Conservation (phyloP, 257 asterid genomes). For the Lithospermum erythrorhizon region DNA sequence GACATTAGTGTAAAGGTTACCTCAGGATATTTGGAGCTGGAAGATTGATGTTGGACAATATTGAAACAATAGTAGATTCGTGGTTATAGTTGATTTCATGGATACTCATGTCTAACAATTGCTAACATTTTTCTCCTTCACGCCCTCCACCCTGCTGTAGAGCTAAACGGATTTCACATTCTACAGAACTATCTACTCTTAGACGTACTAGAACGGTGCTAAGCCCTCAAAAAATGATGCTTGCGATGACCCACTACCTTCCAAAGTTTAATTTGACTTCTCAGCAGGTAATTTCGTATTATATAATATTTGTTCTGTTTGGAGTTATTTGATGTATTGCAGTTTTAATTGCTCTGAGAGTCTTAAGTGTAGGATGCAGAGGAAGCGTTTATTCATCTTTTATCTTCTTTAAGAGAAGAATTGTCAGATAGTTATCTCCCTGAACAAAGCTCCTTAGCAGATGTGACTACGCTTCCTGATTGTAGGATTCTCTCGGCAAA, state of each 20-base stretch:
- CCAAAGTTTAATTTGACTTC: conserved; percentile 69
- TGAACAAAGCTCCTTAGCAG: conserved; percentile 38
- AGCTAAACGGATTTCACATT: conserved; percentile 3
- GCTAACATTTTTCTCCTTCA: no score
- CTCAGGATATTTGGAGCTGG: no score
- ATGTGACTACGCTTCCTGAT: conserved; percentile 36
- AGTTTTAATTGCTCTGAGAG: conserved; percentile 10
- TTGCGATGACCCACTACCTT: conserved; percentile 52
- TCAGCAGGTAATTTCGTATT: conserved; percentile 54
- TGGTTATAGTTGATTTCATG: no score
- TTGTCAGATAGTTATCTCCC: conserved; percentile 46
- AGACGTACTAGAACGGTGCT: conserved; percentile 45
- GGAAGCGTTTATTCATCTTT: conserved; percentile 79
- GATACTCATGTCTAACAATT: no score
- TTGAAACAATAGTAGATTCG: no score
- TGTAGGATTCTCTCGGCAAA: conserved; percentile 33
- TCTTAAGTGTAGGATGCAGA: conserved; percentile 70
- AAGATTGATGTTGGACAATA: no score
- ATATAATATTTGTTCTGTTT: conserved; percentile 7
- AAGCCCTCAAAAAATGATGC: conserved; percentile 72
- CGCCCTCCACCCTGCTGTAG: no score
- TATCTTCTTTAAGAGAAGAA: conserved; percentile 76
- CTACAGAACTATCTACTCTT: conserved; percentile 51
- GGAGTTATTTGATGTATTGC: conserved; percentile 9
- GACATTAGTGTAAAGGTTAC: no score